Evolutionary conservation across 1,284 basidiomycete genomes (phyloP), one percentile per base, ranked within the genome.

Genomic region (Meira miltonrushii): DNA sequence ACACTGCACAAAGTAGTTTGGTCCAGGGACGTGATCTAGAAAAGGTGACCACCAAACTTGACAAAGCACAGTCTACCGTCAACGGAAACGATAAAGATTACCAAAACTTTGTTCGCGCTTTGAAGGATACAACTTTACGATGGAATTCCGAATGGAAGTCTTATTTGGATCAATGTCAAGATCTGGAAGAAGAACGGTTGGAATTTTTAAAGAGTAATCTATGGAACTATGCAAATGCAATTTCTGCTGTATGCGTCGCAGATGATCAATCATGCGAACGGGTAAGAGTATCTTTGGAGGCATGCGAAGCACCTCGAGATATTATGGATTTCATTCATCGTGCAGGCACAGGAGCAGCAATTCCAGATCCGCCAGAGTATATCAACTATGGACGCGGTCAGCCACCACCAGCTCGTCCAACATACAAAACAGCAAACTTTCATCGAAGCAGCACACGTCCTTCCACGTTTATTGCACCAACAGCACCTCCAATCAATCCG

Each of bases 171-270:
- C 86, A 85, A 58, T 92, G 89, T 67, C 95, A 99, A 80, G 94
- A 99, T 80, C 79, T 95, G 49, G 94, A 99, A 78, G 93, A 97
- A 73, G 88, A 94, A 63, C 84, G 95, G 13, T 81, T 95, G 75
- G 90, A 92, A 64, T 90, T 95, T 74, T 87, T 89, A 81, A 96
- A 95, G 81, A 89, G 93, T 77, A 90, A 91, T 68, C 83, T 95
- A 77, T 99, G 94, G 94, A 86, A 87, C 37, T 96, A 91, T 77
- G 92, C 94, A 1, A 99, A 99, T 79, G 87, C 88, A 1, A 87
- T 97, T 19, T 95, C 92, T 4, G 90, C 90, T 7, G 89, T 96
- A 25, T 98, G 95, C 74, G 93, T 99, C 12, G 83, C 87, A 19
- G 94, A 98, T 75, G 95, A 98, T 76, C 91, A 95, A 55, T 68